Evolutionary conservation across 2,329 filamentous ascomycete species (phyloP), one percentile per base, ranked within the genome.

Genomic region (Hymenoscyphus albidus): DNA sequence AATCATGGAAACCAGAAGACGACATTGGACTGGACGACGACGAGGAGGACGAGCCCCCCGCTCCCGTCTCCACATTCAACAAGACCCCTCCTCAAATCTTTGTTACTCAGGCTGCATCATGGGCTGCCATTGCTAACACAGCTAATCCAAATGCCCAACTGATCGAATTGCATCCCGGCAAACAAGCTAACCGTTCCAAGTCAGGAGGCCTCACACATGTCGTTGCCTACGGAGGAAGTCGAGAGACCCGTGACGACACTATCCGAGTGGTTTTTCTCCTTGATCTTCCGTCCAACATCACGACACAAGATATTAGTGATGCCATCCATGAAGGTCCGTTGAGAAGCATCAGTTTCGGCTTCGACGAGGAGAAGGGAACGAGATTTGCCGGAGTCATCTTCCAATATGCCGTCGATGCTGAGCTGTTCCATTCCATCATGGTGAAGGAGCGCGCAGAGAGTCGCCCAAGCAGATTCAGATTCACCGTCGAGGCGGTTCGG

Each of bases 251-350:
- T 51, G 27, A 27, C 0, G 66, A 74, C 5, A 69, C 71, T 38
- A 67, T 67, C 31, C 71, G 73, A 13, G 64, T 74, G 2, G 67
- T 75, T 3, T 68, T 74, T 55, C 62, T 75, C 3, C 65, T 74
- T 31, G 70, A 73, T 48, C 64, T 75, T 1, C 74, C 74, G 1
- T 39, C 54, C 6, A 70, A 55, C 13, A 65, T 73, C 5, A 70
- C 64, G 16, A 62, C 73, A 5, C 57, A 69, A 42, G 68, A 73
- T 14, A 64, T 75, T 55, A 72, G 70, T 14, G 62, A 74, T 39
- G 72, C 72, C 1, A 63, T 75, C 6, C 44, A 60, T 22, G 73
- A 75, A 66, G 74, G 74, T 1, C 68, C 73, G 1, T 13, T 75
- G 10, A 65, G 69, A 35, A 67, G 65, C 16, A 74, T 75, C 51